Base-by-base conservation (phyloP, 208 protist genomes). In the Leishmania aethiopica region DNA sequence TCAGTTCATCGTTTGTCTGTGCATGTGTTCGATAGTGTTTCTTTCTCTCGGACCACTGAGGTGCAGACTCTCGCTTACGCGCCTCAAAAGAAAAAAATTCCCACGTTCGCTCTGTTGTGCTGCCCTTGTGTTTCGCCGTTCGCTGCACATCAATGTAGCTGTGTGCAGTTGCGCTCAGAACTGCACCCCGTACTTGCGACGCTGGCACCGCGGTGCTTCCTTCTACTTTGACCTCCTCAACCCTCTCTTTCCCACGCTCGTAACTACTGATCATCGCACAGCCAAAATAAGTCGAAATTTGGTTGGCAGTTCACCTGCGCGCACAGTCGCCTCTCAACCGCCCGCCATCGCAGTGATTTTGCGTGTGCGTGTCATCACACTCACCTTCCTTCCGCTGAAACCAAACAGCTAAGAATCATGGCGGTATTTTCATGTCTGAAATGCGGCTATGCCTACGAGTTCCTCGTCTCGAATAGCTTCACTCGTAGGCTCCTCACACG, bases 371-470 rank as follows among this genome's bases (percentile, higher is more conserved):
- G 40, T 13, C 37, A 6, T 28, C 53, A 69, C 45, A n/a, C 51
- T 47, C 42, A 42, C 25, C 15, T n/a, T 25, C 45, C 66, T 75
- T 40, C 42, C 77, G 15, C 66, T 75, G 13, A 35, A 66, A 35
- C n/a, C 77, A 19, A 57, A 60, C 42, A 76, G 72, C 53, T 45
- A 47, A 35, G n/a, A 78, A 40, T 19, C n/a, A 95, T 96, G 92
- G 92, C 90, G 32, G 77, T 96, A 17, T 96, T 96, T 85, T 96
- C 92, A 4, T 96, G 92, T 53, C 32, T 94, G 28, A 82, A 86
- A 28, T 96, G 92, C 75, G 92, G 90, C 62, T 96, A 92, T 82
- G 93, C 93, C 84, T 94, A 94, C 73, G 90, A 96, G 77, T 94
- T 94, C 77, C 83, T 93, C 70, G 88, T 96, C n/a, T 94, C 92